Evolutionary conservation across 1,139 yeast species (phyloP), one percentile per base, ranked within the genome.

Genomic region (Diutina rugosa): DNA sequence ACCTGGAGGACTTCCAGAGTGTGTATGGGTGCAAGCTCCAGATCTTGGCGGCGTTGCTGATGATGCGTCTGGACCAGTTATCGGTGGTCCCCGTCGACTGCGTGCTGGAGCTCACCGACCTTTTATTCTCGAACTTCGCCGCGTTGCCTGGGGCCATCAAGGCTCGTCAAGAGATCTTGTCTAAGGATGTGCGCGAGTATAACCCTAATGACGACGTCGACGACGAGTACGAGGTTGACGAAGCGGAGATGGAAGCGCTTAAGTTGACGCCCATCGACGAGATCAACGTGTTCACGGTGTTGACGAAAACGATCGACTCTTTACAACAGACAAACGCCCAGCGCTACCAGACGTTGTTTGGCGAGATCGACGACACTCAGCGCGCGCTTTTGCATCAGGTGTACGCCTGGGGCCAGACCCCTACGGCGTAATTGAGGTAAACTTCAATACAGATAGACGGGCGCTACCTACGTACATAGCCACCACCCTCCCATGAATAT

Each of bases 11-110:
- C 60, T 76, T 79, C 68, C 78, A 74, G 60, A 79, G 82, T 63
- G 84, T 80, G 21, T 80, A 79, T 60, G 85, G 84, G 29, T 73
- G 82, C 60, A 81, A 80, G 63, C 68, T 80, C 53, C 83, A 81
- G 64, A 74, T 79, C 6, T 67, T 80, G 63, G 73, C 81, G 0
- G 64, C 72, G 44, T 63, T 73, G 57, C 61, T 75, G 4, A 65
- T 77, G 30, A 60, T 75, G 16, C 63, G 67, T 56, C 71, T 67
- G 56, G 65, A 69, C 14, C 69, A 67, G 26, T 62, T 72, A 46
- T 58, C 65, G n/a, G 54, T 59, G 49, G 60, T 65, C 29, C 67
- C 71, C 18, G 64, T 60, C 3, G 72, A 72, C 59, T 80, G 76
- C 57, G 62, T 74, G 18, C 70, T 75, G 1, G 80, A 76, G 61